phyloP scores from a whole-genome alignment of 441 rosid genomes.

The Jatropha podagrica region DNA sequence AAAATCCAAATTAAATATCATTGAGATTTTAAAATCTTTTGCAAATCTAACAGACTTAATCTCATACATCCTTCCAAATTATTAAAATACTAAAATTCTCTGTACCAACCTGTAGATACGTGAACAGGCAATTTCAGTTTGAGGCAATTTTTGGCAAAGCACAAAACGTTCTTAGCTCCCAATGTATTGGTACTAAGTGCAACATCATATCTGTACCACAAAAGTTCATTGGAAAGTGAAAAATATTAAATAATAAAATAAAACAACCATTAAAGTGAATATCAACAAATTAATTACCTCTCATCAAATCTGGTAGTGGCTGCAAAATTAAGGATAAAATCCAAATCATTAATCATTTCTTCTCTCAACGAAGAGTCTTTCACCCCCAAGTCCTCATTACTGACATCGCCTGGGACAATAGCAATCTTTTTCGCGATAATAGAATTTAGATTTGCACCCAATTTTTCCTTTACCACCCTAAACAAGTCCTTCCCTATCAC shows the following conservation, averaged over 20 bases:
- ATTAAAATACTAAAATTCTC: no score
- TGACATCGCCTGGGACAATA: constrained; percentile 32
- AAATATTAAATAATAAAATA: neutral
- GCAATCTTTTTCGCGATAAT: constrained; percentile 19
- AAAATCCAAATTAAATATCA: no score
- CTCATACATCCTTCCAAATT: no score
- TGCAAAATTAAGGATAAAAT: constrained; percentile 35
- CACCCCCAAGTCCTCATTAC: constrained; percentile 31
- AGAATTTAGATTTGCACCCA: neutral
- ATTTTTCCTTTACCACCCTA: neutral
- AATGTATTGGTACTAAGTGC: constrained; percentile 74
- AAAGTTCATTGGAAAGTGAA: neutral
- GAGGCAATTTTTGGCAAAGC: constrained; percentile 68
- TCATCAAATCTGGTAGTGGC: constrained; percentile 18
- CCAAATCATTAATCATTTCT: constrained; percentile 28
- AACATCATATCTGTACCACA: constrained; percentile 62
- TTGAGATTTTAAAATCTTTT: no score
- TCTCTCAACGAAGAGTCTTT: constrained; percentile 20
- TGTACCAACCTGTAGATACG: constrained; percentile 75
- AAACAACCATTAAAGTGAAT: neutral
- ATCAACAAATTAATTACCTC: neutral
- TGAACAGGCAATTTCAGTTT: constrained; percentile 57
- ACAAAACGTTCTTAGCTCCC: constrained; percentile 62
- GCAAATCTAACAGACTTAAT: no score
- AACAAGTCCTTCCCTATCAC: neutral